A percentile compares a stretch with the other conserved stretches of the same genome.
These are phyloP conservation scores for Pouteria glomerata DNA, from an alignment of 148 eudicot genomes.

Conservation along the genomic window DNA sequence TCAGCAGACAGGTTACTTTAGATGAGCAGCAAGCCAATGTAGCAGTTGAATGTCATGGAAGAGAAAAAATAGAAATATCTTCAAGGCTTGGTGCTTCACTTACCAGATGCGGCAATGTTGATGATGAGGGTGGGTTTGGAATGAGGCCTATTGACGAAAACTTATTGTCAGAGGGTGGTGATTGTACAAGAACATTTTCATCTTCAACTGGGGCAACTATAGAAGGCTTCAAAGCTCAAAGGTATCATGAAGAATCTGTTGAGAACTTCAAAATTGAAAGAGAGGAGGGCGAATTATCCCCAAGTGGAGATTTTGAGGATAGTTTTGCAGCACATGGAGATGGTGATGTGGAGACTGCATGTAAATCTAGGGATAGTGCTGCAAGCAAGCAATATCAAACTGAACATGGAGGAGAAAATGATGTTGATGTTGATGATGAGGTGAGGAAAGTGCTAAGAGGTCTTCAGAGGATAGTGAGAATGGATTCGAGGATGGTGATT, in stretches of 20 bases:
- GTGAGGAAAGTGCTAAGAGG: constrained; percentile 55
- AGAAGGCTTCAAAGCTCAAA: no score
- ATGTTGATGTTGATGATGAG: constrained; percentile 60
- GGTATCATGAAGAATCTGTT: no score
- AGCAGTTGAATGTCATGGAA: constrained; percentile 37
- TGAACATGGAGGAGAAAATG: constrained; percentile 26
- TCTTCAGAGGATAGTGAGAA: constrained; percentile 60
- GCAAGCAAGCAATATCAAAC: constrained; percentile 24
- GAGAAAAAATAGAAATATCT: constrained; percentile 26
- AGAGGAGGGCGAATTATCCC: no score
- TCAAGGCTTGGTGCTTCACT: constrained; percentile 32
- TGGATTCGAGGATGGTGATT: constrained; percentile 67
- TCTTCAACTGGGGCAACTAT: constrained; percentile 34
- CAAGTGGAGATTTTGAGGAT: constrained; percentile 57
- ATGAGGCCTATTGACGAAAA: constrained; percentile 34
- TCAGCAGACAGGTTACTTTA: constrained; percentile 22
- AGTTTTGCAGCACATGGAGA: constrained; percentile 42
- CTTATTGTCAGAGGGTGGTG: constrained; percentile 37
- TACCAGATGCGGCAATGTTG: constrained; percentile 30
- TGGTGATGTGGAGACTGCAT: constrained; percentile 21
- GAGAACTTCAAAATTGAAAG: constrained; percentile 43
- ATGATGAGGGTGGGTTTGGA: constrained; percentile 26
- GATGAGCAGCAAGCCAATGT: constrained; percentile 26
- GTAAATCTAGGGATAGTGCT: constrained; percentile 27
- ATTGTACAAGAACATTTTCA: constrained; percentile 27